Conservation (phyloP, 768 basidiomycete genomes). For the Pleurotus ostreatus region DNA sequence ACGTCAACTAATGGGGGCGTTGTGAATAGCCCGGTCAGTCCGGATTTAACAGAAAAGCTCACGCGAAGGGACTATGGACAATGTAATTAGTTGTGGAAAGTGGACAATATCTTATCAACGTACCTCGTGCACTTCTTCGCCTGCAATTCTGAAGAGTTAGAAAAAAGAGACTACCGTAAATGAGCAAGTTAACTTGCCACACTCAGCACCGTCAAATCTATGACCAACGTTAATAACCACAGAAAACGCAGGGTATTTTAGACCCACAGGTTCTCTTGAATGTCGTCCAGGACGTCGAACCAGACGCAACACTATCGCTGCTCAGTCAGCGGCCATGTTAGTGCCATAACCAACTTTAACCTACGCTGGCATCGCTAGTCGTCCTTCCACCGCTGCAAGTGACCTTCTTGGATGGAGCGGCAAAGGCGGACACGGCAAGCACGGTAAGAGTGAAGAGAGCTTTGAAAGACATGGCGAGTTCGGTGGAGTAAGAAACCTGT, state of each 20-base stretch:
- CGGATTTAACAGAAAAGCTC: not conserved
- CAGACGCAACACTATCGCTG: constrained; percentile 24
- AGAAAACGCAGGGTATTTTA: too few species aligned
- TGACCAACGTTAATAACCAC: too few species aligned
- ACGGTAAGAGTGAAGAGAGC: not conserved
- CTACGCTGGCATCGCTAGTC: constrained; percentile 9
- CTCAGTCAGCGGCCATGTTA: not conserved
- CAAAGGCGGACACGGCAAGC: constrained; percentile 31
- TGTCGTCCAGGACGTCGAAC: constrained; percentile 31
- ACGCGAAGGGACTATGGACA: constrained; percentile 16
- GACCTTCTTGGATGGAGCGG: constrained; percentile 41
- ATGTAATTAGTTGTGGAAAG: not conserved
- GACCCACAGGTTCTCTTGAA: constrained; percentile 26
- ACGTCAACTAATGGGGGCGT: constrained; percentile 16
- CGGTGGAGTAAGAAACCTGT: too few species aligned
- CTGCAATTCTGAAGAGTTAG: constrained; percentile 3
- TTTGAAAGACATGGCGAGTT: constrained; percentile 5
- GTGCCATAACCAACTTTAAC: not conserved
- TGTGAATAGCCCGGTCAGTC: not conserved
- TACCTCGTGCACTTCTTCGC: constrained; percentile 27
- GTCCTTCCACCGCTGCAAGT: constrained; percentile 18
- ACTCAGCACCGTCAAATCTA: constrained; percentile 27
- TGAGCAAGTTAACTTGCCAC: constrained; percentile 16
- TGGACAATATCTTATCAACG: not conserved
- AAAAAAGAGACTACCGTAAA: not conserved